Base-by-base conservation (phyloP, 2,329 filamentous ascomycete species). In the Cercospora sp. region DNA sequence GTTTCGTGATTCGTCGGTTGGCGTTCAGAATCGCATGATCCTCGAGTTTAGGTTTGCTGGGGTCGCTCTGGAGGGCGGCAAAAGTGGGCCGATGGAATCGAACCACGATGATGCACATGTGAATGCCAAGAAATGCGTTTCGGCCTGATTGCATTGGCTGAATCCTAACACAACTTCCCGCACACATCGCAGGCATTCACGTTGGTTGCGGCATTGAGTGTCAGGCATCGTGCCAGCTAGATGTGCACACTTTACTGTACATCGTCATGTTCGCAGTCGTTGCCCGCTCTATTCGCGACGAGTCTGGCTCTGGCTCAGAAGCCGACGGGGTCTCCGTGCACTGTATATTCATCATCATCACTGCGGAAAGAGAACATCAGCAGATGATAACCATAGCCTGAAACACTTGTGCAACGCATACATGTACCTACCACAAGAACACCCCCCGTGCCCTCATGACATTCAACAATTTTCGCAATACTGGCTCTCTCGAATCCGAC, bases 391-490 rank as follows among this genome's bases (percentile, higher is more conserved):
- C 16, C 28, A 16, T 26, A 23, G 20, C n/a, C 36, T 55, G 48
- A 28, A 28, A n/a, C 20, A 55, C 12, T 28, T 16, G 48, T 55
- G 48, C 45, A 55, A 53, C 30, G 20, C 53, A n/a, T 45, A 26
- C 33, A 64, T 45, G 20, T 53, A 64, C 62, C 18, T 20, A 68
- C 63, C 63, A 65, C 16, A 68, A 42, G 42, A 68, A 68, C 18
- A 65, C 63, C 3, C 63, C 66, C 30, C 63, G 51, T 28, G 45
- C 63, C 23, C 66, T 65, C 66, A 68, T 68, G 16, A 68, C 40
- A 23, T 58, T 60, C 9, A 68, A 30, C 1, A 68, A 23, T 36
- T 57, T 55, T 28, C 66, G 23, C 30, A 68, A 30, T 4, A 65
- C 59, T 6, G 63, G 63, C 28, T 33, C 66, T 36, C 66, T 61